Evolutionary conservation across 225 moss, liverwort and hornwort genomes (phyloP), one percentile per base, ranked within the genome.

Genomic region (Rhytidiadelphus loreus): DNA sequence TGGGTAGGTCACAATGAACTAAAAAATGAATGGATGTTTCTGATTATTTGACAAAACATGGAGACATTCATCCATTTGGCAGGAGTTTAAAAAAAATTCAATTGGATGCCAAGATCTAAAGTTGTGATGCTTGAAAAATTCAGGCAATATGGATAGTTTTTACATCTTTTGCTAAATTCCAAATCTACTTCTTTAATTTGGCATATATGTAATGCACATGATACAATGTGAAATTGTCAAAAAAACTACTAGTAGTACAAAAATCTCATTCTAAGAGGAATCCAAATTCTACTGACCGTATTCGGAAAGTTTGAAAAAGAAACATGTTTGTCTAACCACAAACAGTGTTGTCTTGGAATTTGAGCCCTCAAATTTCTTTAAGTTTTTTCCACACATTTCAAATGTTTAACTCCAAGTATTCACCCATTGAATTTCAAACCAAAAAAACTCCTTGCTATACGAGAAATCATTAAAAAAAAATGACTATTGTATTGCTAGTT

Each of bases 71-170:
- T 0, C 4, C 2, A 2, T 4, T 43, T 71, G 0, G 2, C 3
- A 1, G 2, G 15, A 70, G 5, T 70, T 69, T 70, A 15, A 1
- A 65, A 41, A 25, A n/a, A 70, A 15, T 12, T 1, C 8, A 26
- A 43, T 26, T 0, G 0, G 5, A 70, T 70, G 16, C 16, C 15
- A 0, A 26, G 0, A 26, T 70, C 8, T 5, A 41, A 43, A 70
- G 5, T 70, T 15, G 16, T 5, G 1, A 0, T 70, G 0, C 39
- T 0, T 8, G 2, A 39, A 69, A 39, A 39, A 24, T 24, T 41
- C 0, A 1, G 0, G 39, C 13, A 39, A 69, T 69, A 39, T 24
- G 13, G 39, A 39, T 0, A 39, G 1, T 39, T 39, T 69, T 13
- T 8, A 5, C 39, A 39, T 41, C 24, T 69, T 69, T 14, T 39